Evolutionary conservation across 106 monocot species (phyloP).

Genomic region (Allium sativum): DNA sequence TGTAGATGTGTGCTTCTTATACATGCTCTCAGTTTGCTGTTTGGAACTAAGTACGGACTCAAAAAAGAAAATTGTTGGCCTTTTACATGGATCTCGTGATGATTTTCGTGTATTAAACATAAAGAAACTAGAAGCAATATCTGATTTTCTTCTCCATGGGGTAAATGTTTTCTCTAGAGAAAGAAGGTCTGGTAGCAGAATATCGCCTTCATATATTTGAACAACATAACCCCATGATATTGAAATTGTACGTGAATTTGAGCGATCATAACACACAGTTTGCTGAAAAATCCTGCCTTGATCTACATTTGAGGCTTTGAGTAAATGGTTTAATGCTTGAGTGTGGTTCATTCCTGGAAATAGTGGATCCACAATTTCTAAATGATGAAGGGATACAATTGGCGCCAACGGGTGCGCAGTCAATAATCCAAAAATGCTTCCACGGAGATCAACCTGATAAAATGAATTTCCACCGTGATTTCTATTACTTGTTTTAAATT

Average conservation of each 20-base stretch:
- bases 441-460: conserved; percentile 63
- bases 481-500: too few species aligned
- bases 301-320: conserved; percentile 42
- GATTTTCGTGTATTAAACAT: conserved; percentile 63
- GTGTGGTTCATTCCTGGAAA: conserved; percentile 49
- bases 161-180: conserved; percentile 48
- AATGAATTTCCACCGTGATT: background rate
- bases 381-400: conserved; percentile 72
- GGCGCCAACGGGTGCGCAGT: conserved; percentile 67
- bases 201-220: conserved; percentile 63
- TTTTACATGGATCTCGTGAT: conserved; percentile 54
- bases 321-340: conserved; percentile 33
- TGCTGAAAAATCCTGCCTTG: conserved; percentile 62
- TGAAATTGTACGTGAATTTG: conserved; percentile 30
- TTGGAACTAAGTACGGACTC: conserved; percentile 16
- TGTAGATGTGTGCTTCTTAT: conserved; percentile 22
- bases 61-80: conserved; percentile 58
- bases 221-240: conserved; percentile 79
- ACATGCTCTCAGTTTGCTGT: conserved; percentile 32
- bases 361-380: conserved; percentile 53
- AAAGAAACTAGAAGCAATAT: conserved; percentile 21
- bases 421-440: conserved; percentile 60
- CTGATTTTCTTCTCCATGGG: conserved; percentile 46
- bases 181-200: conserved; percentile 56
- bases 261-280: conserved; percentile 63